Conservation (phyloP, 2,329 filamentous ascomycete genomes). For the Dendrostoma leiphaemia region DNA sequence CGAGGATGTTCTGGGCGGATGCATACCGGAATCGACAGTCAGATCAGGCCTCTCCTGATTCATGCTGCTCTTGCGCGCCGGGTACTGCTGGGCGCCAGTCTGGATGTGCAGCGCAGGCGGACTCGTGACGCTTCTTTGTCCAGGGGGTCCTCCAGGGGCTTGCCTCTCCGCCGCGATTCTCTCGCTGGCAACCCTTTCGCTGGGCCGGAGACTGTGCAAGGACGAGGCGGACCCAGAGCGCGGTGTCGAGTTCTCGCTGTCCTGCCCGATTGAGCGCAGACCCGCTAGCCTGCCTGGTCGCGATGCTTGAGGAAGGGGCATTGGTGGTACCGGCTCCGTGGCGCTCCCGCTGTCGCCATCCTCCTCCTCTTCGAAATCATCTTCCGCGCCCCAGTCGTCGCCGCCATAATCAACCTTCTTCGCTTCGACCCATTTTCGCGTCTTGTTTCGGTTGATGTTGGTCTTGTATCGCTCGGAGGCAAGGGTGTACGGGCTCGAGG, state of each 20-base stretch:
- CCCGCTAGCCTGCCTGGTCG: conserved; percentile 14
- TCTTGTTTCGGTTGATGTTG: conserved; percentile 86
- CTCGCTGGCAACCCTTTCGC: conserved; percentile 19
- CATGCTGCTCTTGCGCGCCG: conserved; percentile 62
- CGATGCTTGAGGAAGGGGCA: conserved; percentile 10
- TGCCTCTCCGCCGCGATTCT: conserved; percentile 17
- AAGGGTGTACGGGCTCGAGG: conserved; percentile 23
- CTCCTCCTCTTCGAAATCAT: conserved; percentile 61
- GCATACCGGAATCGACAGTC: conserved; percentile 8
- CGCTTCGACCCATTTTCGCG: conserved; percentile 92
- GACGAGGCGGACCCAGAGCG: conserved; percentile 11
- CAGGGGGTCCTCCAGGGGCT: conserved; percentile 3
- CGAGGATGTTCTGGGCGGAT: conserved; percentile 25
- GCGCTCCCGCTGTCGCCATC: conserved; percentile 40
- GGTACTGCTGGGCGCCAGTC: conserved; percentile 40
- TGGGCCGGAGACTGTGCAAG: conserved; percentile 14
- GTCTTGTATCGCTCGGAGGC: conserved; percentile 61
- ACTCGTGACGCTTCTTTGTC: conserved; percentile 21
- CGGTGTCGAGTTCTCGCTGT: conserved; percentile 10
- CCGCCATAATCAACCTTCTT: conserved; percentile 85
- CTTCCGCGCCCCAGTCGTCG: conserved; percentile 84
- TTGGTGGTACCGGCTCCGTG: neutral
- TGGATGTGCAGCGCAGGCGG: conserved; percentile 23
- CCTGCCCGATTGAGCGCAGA: conserved; percentile 13
- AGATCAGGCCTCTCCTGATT: conserved; percentile 37